Evolutionary conservation across 768 basidiomycete genomes (phyloP).

Genomic region (Candolleomyces efflorescens): DNA sequence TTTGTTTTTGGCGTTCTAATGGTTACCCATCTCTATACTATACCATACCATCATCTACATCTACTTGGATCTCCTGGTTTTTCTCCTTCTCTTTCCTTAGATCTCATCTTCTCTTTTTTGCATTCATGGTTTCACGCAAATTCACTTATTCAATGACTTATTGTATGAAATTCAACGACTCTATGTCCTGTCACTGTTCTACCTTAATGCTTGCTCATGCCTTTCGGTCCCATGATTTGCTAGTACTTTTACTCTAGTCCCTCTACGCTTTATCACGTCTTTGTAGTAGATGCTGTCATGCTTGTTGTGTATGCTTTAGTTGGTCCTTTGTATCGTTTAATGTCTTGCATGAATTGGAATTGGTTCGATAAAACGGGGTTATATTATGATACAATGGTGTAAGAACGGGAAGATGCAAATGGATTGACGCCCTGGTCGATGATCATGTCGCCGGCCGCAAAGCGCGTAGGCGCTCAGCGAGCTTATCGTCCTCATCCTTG

Average conservation of each 20-base stretch:
- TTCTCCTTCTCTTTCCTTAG: not conserved
- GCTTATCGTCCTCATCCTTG: constrained; percentile 72
- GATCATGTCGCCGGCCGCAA: constrained; percentile 70
- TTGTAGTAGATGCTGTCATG: not conserved
- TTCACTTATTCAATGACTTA: not conserved
- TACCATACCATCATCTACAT: not conserved
- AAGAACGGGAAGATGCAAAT: not conserved
- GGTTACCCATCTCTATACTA: not conserved
- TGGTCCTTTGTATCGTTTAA: not conserved
- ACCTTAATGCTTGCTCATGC: not conserved
- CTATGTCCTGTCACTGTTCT: not conserved
- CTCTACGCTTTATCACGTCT: not conserved
- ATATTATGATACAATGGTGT: constrained; percentile 1
- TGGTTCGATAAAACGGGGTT: not conserved
- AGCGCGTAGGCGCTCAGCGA: constrained; percentile 87
- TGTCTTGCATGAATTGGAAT: not conserved
- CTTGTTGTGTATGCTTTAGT: not conserved
- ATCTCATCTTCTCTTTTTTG: not conserved
- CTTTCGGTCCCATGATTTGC: not conserved
- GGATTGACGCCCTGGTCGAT: not conserved
- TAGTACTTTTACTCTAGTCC: not conserved
- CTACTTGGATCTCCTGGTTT: not conserved
- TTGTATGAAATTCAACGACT: not conserved
- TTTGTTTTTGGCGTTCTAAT: not conserved
- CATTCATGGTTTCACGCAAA: not conserved